Evolutionary conservation across 306 rosid genomes (phyloP).

Genomic region (Castanea mollissima): DNA sequence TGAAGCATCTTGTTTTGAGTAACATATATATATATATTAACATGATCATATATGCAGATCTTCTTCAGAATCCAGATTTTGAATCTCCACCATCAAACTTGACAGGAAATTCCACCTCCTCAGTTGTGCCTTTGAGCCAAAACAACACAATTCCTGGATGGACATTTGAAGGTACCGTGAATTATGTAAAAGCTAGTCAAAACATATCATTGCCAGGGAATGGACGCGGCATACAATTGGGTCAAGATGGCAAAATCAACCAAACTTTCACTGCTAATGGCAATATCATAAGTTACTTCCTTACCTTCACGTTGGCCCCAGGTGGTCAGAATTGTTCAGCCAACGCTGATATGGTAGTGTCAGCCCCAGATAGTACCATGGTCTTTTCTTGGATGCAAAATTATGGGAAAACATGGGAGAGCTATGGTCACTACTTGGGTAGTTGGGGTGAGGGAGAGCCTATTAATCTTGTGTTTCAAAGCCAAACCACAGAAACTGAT

Average conservation of each 20-base stretch:
- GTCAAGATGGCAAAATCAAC: constrained; percentile 33
- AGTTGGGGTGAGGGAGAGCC: constrained; percentile 33
- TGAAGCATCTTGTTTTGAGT: neutral
- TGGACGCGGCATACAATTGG: constrained; percentile 32
- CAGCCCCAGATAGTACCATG: constrained; percentile 30
- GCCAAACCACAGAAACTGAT: constrained; percentile 26
- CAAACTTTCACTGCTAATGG: constrained; percentile 28
- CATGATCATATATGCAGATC: constrained; percentile 17
- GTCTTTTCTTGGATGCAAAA: constrained; percentile 17
- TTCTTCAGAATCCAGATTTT: constrained; percentile 32
- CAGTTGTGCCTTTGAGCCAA: neutral
- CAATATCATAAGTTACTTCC: constrained; percentile 5
- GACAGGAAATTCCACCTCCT: constrained; percentile 3
- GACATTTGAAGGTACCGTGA: constrained; percentile 28
- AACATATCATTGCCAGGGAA: constrained; percentile 21
- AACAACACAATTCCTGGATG: constrained; percentile 38
- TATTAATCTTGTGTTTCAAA: constrained; percentile 20
- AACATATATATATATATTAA: neutral
- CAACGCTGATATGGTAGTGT: constrained; percentile 15
- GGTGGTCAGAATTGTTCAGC: constrained; percentile 24
- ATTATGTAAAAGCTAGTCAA: constrained; percentile 20
- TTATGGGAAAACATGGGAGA: constrained; percentile 28
- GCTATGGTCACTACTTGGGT: constrained; percentile 35
- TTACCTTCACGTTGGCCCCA: constrained; percentile 21
- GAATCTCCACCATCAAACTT: constrained; percentile 38